phyloP scores from a whole-genome alignment of 805 yeast genomes.

The Yarrowia sp. region DNA sequence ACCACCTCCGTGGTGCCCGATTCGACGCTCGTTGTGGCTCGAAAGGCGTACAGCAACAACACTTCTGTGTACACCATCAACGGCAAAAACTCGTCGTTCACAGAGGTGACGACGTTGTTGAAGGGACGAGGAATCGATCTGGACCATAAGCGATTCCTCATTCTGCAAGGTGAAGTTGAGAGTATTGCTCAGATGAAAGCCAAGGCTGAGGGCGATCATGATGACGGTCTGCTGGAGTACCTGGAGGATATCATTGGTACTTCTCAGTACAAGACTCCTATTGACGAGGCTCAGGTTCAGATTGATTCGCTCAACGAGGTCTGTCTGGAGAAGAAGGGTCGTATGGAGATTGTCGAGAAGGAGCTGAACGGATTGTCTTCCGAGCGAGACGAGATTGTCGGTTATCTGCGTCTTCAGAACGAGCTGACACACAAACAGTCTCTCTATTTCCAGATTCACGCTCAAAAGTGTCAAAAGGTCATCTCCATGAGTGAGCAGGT shows the following conservation, averaged over 20 bases:
- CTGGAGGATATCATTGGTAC: constrained; percentile 98
- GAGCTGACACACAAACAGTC: constrained; percentile 60
- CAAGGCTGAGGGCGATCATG: constrained; percentile 89
- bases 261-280: constrained; percentile 74
- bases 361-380: constrained; percentile 70
- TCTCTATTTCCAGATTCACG: constrained; percentile 60
- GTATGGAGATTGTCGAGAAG: constrained; percentile 79
- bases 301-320: constrained; percentile 80
- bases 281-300: constrained; percentile 66
- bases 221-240: constrained; percentile 93
- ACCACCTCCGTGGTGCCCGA: constrained; percentile 58
- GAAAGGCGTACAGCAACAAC: constrained; percentile 80
- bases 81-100: constrained; percentile 70
- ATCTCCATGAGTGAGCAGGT: constrained; percentile 53
- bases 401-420: constrained; percentile 70
- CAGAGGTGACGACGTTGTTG: constrained; percentile 76
- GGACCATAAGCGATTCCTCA: constrained; percentile 92
- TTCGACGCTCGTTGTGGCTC: constrained; percentile 70
- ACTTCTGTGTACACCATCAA: constrained; percentile 81
- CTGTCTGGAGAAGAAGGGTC: constrained; percentile 78
- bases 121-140: constrained; percentile 88
- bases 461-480: constrained; percentile 53
- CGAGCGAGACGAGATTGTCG: constrained; percentile 72
- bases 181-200: constrained; percentile 98
- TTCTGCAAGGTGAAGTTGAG: constrained; percentile 98